These are phyloP conservation scores for Brassica hybrid DNA, from an alignment of 441 rosid species.

Conservation along the genomic window DNA sequence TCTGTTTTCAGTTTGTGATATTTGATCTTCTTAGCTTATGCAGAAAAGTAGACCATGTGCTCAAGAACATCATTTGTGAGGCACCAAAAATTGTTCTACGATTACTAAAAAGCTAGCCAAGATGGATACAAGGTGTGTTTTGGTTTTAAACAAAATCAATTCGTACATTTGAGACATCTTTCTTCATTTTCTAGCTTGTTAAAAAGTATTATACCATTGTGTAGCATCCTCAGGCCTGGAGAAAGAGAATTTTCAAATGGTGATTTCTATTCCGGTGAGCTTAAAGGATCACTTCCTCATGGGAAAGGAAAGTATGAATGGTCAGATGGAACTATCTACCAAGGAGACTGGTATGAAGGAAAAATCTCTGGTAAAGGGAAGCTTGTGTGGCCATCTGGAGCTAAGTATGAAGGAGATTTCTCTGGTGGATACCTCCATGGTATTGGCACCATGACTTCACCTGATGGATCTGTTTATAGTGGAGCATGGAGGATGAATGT, in stretches of 20 bases:
- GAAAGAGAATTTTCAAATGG: slow-evolving; percentile 60
- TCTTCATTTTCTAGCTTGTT: not conserved
- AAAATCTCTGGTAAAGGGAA: slow-evolving; percentile 80
- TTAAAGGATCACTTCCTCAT: slow-evolving; percentile 63
- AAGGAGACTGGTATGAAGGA: slow-evolving; percentile 87
- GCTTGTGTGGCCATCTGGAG: slow-evolving; percentile 71
- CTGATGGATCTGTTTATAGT: slow-evolving; percentile 63
- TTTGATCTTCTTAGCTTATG: slow-evolving; percentile 26
- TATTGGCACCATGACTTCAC: slow-evolving; percentile 56
- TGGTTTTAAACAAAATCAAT: not conserved
- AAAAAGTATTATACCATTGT: slow-evolving; percentile 7
- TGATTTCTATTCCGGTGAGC: slow-evolving; percentile 64
- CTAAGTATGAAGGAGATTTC: slow-evolving; percentile 76
- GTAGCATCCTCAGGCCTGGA: slow-evolving; percentile 46
- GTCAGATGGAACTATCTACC: slow-evolving; percentile 66
- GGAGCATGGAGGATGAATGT: slow-evolving; percentile 88
- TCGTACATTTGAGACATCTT: not conserved
- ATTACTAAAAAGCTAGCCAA: not conserved
- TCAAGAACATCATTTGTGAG: slow-evolving; percentile 1
- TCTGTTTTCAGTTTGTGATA: slow-evolving; percentile 5
- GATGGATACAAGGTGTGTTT: slow-evolving; percentile 29
- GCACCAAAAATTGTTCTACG: not conserved
- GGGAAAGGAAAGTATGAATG: slow-evolving; percentile 81
- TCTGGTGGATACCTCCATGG: slow-evolving; percentile 90
- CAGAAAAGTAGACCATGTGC: slow-evolving; percentile 21